phyloP scores from a whole-genome alignment of 148 eudicot species.

The Beta vulgaris region DNA sequence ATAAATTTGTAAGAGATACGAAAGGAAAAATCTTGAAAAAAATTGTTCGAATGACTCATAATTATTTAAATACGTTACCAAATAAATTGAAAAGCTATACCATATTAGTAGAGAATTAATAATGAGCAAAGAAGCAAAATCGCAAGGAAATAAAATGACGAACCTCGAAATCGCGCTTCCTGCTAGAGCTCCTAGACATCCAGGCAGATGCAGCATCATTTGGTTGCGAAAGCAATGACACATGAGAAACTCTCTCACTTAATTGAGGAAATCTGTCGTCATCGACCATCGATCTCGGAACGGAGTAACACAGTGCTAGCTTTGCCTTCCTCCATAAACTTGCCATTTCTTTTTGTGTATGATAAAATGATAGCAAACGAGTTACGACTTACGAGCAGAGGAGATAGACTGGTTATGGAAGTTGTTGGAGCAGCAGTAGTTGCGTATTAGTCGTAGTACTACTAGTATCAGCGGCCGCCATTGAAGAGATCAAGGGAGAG shows the following conservation, averaged over 20 bases:
- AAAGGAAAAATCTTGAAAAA: too few species aligned
- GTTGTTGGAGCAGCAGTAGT: constrained; percentile 5
- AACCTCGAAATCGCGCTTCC: constrained; percentile 24
- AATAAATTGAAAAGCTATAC: too few species aligned
- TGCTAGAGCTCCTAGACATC: constrained; percentile 27
- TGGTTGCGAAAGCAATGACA: constrained; percentile 28
- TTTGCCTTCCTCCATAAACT: constrained; percentile 82
- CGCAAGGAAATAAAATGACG: neutral
- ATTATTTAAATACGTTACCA: too few species aligned
- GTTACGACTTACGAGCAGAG: neutral
- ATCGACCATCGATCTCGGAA: constrained; percentile 32
- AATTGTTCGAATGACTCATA: too few species aligned
- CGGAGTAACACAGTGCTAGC: constrained; percentile 54
- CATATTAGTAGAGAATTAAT: too few species aligned
- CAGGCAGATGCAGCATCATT: neutral
- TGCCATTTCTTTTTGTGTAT: constrained; percentile 29
- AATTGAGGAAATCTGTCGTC: constrained; percentile 28
- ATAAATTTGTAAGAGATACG: too few species aligned
- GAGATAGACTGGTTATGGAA: neutral
- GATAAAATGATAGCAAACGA: neutral
- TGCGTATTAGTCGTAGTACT: neutral
- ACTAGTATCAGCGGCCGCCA: constrained; percentile 9
- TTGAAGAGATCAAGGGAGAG: neutral
- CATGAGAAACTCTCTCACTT: constrained; percentile 36
- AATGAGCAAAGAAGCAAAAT: neutral